Percentiles rank a stretch among this genome's conserved stretches.
Evolutionary conservation across 1,284 basidiomycete species (phyloP).

Genomic region (Melanopsichium pennsylvanicum): DNA sequence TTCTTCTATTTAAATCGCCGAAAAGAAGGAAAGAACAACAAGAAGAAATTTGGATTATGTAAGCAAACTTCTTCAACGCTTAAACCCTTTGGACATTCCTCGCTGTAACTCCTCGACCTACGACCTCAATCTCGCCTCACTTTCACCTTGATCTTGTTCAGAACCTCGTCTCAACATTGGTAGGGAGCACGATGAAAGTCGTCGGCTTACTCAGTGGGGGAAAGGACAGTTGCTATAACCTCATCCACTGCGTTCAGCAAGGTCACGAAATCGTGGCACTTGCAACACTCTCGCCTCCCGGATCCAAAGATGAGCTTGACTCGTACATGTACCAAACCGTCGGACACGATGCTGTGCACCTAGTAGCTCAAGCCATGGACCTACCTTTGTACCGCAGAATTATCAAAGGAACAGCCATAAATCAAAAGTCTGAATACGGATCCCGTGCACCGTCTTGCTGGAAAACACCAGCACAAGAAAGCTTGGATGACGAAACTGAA

Average conservation of each 20-base stretch:
- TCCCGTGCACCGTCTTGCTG: constrained; percentile 50
- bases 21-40: neutral
- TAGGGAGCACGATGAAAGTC: constrained; percentile 79
- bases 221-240: constrained; percentile 97
- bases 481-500: constrained; percentile 83
- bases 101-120: neutral
- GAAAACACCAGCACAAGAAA: constrained; percentile 65
- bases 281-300: constrained; percentile 83
- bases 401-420: constrained; percentile 82
- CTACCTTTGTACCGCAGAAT: constrained; percentile 84
- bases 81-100: neutral
- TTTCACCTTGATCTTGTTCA: no score
- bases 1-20: neutral
- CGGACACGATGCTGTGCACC: constrained; percentile 89
- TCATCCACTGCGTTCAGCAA: constrained; percentile 85
- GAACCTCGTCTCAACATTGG: no score
- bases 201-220: constrained; percentile 94
- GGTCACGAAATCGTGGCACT: constrained; percentile 88
- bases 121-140: neutral
- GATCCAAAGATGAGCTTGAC: constrained; percentile 93
- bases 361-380: constrained; percentile 83
- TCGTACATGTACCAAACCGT: constrained; percentile 99
- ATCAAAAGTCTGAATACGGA: constrained; percentile 87
- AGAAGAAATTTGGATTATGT: constrained; percentile 14
- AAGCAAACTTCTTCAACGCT: constrained; percentile 10